Conservation (phyloP, 768 basidiomycete genomes). For the Phaeotremella fagi region DNA sequence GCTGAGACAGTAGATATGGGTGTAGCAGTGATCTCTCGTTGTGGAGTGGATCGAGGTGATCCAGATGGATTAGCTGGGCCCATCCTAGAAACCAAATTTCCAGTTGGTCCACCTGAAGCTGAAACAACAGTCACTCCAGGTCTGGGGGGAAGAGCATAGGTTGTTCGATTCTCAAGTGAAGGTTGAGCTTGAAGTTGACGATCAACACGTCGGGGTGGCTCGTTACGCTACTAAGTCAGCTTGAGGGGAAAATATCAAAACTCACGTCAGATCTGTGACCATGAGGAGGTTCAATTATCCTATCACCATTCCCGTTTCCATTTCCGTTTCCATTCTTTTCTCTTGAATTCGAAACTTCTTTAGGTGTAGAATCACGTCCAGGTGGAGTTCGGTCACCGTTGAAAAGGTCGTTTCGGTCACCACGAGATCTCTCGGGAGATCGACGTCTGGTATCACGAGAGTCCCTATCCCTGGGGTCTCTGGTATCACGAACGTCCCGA, state of each 20-base stretch:
- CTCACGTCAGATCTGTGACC: slow-evolving; percentile 1
- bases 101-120: neutral
- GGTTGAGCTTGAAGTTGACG: neutral
- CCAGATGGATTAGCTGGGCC: slow-evolving; percentile 7
- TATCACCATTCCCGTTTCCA: slow-evolving; percentile 4
- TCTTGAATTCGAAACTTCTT: slow-evolving; percentile 3
- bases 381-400: slow-evolving; percentile 26
- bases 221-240: neutral
- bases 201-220: neutral
- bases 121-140: slow-evolving; percentile 4
- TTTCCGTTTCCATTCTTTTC: neutral
- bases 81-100: slow-evolving; percentile 16
- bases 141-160: slow-evolving; percentile 17
- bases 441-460: slow-evolving; percentile 3
- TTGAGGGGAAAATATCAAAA: neutral
- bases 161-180: neutral
- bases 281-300: slow-evolving; percentile 34
- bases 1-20: neutral
- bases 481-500: slow-evolving; percentile 54
- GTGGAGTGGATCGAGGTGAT: neutral
- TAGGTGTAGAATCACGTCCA: slow-evolving; percentile 14
- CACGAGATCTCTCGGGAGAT: neutral
- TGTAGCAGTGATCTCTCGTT: neutral
- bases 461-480: slow-evolving; percentile 7
- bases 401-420: neutral